These are phyloP conservation scores for Opeltia flavorubescens DNA, from an alignment of 495 filamentous ascomycete genomes.

Conservation along the genomic window DNA sequence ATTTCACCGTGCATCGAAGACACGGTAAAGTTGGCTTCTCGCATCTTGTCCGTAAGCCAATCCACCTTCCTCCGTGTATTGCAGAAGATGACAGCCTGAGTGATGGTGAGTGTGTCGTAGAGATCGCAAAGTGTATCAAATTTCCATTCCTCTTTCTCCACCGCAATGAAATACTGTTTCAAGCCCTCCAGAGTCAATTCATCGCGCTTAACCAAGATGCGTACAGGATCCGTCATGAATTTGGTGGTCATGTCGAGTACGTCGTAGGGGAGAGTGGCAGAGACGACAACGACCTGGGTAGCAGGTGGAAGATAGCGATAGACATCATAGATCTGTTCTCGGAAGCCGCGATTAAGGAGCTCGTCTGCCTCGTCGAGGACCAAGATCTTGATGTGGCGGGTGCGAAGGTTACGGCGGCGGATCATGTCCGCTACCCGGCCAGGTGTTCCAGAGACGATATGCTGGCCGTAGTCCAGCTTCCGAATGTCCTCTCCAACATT, in stretches of 20 bases:
- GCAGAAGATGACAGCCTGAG: conserved; percentile 99
- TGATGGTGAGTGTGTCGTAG: conserved; percentile 98
- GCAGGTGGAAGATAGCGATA: conserved; percentile 92
- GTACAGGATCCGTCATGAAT: conserved; percentile 98
- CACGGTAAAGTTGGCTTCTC: conserved; percentile 94
- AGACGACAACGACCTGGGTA: conserved; percentile 95
- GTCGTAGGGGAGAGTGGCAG: conserved; percentile 93
- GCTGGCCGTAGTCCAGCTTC: conserved; percentile 91
- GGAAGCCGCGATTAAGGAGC: conserved; percentile 80
- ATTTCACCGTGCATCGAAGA: conserved; percentile 98
- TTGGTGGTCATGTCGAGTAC: conserved; percentile 99
- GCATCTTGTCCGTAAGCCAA: conserved; percentile 98
- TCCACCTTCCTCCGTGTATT: conserved; percentile 99
- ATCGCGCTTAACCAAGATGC: conserved; percentile 98
- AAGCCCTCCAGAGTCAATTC: conserved; percentile 96
- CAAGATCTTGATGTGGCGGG: conserved; percentile 95
- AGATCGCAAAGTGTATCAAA: conserved; percentile 99
- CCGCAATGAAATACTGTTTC: conserved; percentile 98
- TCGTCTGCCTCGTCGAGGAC: conserved; percentile 98
- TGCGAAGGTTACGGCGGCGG: conserved; percentile 83
- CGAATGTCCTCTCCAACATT: conserved; percentile 95
- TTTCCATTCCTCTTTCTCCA: conserved; percentile 99
- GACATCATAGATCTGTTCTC: conserved; percentile 98
- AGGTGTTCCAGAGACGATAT: conserved; percentile 92
- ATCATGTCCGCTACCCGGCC: conserved; percentile 99